These are phyloP conservation scores for Epichloe scottii DNA, from an alignment of 2,329 filamentous ascomycete genomes.

Conservation along the genomic window DNA sequence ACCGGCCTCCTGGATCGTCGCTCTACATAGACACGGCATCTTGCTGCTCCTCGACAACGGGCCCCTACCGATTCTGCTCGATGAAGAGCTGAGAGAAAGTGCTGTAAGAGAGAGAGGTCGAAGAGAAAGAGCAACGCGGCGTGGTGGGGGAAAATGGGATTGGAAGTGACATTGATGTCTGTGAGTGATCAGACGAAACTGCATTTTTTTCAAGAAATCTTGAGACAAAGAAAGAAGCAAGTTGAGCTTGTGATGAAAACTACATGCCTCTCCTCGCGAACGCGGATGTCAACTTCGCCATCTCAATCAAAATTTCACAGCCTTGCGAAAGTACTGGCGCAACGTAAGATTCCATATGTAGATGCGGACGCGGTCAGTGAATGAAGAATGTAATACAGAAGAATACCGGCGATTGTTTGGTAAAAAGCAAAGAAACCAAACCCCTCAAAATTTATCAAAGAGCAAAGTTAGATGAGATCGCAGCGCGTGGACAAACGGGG, in stretches of 20 bases:
- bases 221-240: neutral
- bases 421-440: too few species aligned
- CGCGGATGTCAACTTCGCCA: too few species aligned
- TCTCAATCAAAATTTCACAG: too few species aligned
- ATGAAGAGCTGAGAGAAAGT: too few species aligned
- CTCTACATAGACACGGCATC: neutral
- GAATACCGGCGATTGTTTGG: neutral
- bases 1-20: neutral
- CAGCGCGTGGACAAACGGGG: slow-evolving; percentile 10
- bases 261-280: too few species aligned
- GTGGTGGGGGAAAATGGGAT: neutral
- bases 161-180: neutral
- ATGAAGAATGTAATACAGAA: neutral
- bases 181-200: neutral
- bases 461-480: neutral
- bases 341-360: too few species aligned
- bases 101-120: too few species aligned
- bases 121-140: neutral
- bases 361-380: neutral
- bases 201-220: neutral
- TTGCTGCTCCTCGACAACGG: neutral
- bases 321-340: too few species aligned
- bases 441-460: neutral
- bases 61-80: neutral
- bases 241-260: too few species aligned